phyloP scores from a whole-genome alignment of 2,329 filamentous ascomycete species.

The Thelonectria olida region DNA sequence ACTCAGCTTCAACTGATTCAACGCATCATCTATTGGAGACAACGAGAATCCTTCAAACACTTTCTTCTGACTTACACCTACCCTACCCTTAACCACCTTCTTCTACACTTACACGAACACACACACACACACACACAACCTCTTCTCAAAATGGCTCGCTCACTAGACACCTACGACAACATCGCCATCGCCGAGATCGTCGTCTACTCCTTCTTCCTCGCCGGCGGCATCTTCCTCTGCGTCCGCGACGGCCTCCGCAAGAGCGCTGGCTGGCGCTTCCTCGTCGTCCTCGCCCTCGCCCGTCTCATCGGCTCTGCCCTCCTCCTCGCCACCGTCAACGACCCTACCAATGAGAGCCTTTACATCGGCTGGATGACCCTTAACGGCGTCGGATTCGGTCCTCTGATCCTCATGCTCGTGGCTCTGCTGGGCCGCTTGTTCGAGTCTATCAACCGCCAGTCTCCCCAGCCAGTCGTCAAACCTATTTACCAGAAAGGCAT shows the following conservation, averaged over 20 bases:
- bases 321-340: constrained; percentile 52
- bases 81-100: neutral
- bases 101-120: neutral
- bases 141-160: constrained; percentile 28
- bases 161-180: constrained; percentile 42
- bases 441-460: constrained; percentile 57
- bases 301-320: constrained; percentile 67
- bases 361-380: constrained; percentile 46
- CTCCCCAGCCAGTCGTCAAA: constrained; percentile 39
- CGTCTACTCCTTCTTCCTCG: constrained; percentile 42
- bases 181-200: constrained; percentile 45
- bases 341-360: constrained; percentile 55
- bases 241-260: constrained; percentile 61
- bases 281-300: constrained; percentile 65
- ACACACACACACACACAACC: neutral
- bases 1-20: neutral
- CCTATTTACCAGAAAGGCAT: constrained; percentile 47
- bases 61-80: neutral
- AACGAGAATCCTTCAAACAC: neutral
- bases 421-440: constrained; percentile 47
- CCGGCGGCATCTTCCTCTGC: constrained; percentile 52
- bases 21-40: neutral
- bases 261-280: constrained; percentile 68
- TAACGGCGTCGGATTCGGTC: constrained; percentile 48
- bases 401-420: constrained; percentile 56